Base-by-base conservation (phyloP, 116 monocot species). In the Dioscorea cayenensis region DNA sequence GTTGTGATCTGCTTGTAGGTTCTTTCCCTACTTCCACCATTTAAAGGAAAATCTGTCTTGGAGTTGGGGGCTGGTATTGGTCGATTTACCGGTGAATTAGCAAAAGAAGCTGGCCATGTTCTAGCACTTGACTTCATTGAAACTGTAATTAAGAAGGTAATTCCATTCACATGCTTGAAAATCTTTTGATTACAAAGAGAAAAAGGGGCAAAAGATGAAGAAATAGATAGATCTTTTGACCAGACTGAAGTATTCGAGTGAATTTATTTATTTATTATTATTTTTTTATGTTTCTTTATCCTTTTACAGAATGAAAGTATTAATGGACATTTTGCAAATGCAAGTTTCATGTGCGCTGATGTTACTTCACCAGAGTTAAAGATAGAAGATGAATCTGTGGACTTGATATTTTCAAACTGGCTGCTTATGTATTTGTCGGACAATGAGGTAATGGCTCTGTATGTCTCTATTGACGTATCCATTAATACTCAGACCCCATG, bases 331-430 rank as follows among this genome's bases (percentile, higher is more conserved):
- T 72, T 76, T 37, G 80, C 80, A 79, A 99, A 94, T 66, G 71
- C 78, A 60, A 87, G 77, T 65, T 99, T 99, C 74, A 68, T 88
- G 62, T 99, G 99, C 77, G 94, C 99, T 71, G 99, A 99, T 87
- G 94, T 94, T 18, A 89, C 94, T 55, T 93, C 94, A 35, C 83
- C 86, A 61, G 89, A 89, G 67, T 65, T 99, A 77, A 75, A 62
- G 35, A 80, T 99, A 61, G 85, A 85, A 66, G 83, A 74, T 28
- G 94, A 83, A 77, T 90, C 99, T 50, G 29, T 99, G 36, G 99
- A 99, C 83, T 73, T 99, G 32, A 89, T 93, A 75, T 99, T 99
- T 84, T 99, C 99, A 75, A 99, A 99, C 72, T 99, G 99, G 99
- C 73, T 99, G 29, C 78, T 99, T 58, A 99, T 99, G 99, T 99